A percentile compares a stretch with the other conserved stretches of the same genome.
phyloP scores from a whole-genome alignment of 768 basidiomycete species.

The Mycena chlorophos region DNA sequence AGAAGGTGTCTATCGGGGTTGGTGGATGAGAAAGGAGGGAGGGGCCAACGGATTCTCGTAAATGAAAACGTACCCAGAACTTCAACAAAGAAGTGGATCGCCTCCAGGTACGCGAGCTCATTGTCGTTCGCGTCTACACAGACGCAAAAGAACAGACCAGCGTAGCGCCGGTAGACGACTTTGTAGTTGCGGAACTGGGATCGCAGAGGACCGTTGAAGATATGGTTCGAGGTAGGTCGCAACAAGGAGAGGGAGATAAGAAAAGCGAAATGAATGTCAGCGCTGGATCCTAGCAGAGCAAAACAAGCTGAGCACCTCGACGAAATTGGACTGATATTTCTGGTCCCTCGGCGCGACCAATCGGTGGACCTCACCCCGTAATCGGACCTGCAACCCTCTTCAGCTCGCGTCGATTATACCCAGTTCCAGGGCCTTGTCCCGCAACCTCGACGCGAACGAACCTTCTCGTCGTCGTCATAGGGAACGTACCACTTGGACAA shows the following conservation, averaged over 20 bases:
- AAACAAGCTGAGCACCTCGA: constrained; percentile 68
- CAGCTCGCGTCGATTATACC: neutral
- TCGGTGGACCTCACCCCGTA: constrained; percentile 95
- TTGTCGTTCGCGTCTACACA: constrained; percentile 99
- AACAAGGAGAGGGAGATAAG: constrained; percentile 9
- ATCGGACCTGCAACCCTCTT: constrained; percentile 63
- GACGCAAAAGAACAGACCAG: constrained; percentile 95
- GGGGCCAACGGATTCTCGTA: constrained; percentile 1
- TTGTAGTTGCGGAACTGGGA: constrained; percentile 95
- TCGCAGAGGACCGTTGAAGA: neutral
- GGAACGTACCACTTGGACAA: constrained; percentile 99
- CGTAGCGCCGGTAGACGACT: constrained; percentile 94
- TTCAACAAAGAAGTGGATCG: constrained; percentile 97
- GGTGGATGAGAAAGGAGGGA: constrained; percentile 3
- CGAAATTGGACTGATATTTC: constrained; percentile 99
- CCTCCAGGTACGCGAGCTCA: constrained; percentile 94
- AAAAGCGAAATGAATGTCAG: neutral
- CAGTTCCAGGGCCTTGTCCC: neutral
- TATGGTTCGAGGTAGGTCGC: constrained; percentile 9
- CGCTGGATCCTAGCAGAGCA: neutral
- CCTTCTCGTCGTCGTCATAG: constrained; percentile 99
- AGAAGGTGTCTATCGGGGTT: constrained; percentile 77
- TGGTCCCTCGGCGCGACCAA: constrained; percentile 95
- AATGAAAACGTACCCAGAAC: constrained; percentile 70
- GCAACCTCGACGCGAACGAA: constrained; percentile 27